These are phyloP conservation scores for Candida manassasensis DNA, from an alignment of 805 yeast genomes.

Conservation along the genomic window DNA sequence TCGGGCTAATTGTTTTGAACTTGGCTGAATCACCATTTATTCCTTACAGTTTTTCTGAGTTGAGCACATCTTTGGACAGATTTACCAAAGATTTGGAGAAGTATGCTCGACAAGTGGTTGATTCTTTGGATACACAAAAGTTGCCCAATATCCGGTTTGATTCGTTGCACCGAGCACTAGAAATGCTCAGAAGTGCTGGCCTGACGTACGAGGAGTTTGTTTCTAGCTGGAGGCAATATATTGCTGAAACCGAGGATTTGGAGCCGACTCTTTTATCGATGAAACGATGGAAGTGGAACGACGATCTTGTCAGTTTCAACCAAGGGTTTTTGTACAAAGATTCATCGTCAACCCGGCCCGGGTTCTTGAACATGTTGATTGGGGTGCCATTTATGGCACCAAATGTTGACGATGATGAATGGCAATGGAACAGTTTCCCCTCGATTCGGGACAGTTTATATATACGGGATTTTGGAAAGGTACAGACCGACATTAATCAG, in stretches of 20 bases:
- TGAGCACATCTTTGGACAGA: conserved; percentile 40
- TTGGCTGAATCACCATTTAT: conserved; percentile 73
- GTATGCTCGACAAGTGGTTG: conserved; percentile 26
- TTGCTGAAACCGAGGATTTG: conserved; percentile 40
- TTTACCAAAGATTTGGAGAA: conserved; percentile 45
- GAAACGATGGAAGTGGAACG: conserved; percentile 78
- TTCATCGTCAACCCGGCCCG: conserved; percentile 49
- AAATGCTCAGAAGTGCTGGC: conserved; percentile 31
- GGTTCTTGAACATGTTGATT: conserved; percentile 61
- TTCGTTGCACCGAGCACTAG: conserved; percentile 21
- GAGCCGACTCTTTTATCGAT: conserved; percentile 73
- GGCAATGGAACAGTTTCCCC: conserved; percentile 68
- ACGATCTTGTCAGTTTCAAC: conserved; percentile 54
- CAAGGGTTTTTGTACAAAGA: conserved; percentile 44
- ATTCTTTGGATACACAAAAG: conserved; percentile 7
- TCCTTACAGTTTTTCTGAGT: conserved; percentile 56
- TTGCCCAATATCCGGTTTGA: conserved; percentile 20
- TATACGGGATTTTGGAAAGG: conserved; percentile 44
- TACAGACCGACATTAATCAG: conserved; percentile 48
- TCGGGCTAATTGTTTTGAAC: conserved; percentile 50
- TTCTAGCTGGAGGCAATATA: conserved; percentile 55
- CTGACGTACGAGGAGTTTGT: conserved; percentile 49
- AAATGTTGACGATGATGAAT: conserved; percentile 24
- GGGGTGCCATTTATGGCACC: conserved; percentile 68
- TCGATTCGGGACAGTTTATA: conserved; percentile 64